Percentiles rank a stretch among this genome's conserved stretches.
Conservation (phyloP, 345 rosid species). For the Syzygium oleosum region DNA sequence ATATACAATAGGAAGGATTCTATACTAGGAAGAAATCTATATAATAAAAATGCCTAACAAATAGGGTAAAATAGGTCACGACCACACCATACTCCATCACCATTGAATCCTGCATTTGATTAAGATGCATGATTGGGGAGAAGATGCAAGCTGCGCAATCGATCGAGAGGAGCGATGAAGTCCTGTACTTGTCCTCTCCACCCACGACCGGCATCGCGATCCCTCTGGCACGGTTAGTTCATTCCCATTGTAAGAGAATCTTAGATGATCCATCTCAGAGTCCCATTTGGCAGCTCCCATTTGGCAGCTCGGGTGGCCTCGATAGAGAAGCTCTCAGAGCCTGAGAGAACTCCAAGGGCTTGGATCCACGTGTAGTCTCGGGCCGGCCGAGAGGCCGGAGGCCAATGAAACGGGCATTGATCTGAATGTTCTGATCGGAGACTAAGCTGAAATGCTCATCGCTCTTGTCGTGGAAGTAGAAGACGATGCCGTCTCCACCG, state of each 20-base stretch:
- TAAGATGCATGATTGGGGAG: background rate
- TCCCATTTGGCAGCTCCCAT: slow-evolving; percentile 11
- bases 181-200: slow-evolving; percentile 4
- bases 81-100: background rate
- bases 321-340: slow-evolving; percentile 1
- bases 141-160: slow-evolving; percentile 1
- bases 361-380: slow-evolving; percentile 14
- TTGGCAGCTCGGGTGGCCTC: slow-evolving; percentile 2
- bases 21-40: too few relatives aligned
- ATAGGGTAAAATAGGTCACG: too few relatives aligned
- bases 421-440: slow-evolving; percentile 7
- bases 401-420: slow-evolving; percentile 14
- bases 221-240: background rate
- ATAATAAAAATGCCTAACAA: too few relatives aligned
- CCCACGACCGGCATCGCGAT: slow-evolving; percentile 7
- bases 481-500: slow-evolving; percentile 9
- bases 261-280: background rate
- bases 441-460: slow-evolving; percentile 4
- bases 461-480: slow-evolving; percentile 14
- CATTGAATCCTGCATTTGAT: background rate
- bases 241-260: slow-evolving; percentile 3
- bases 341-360: slow-evolving; percentile 6
- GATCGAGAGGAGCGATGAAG: slow-evolving; percentile 2
- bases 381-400: background rate
- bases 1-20: too few relatives aligned